These are phyloP conservation scores for Phialophora macrospora DNA, from an alignment of 2,329 filamentous ascomycete species.

Conservation along the genomic window DNA sequence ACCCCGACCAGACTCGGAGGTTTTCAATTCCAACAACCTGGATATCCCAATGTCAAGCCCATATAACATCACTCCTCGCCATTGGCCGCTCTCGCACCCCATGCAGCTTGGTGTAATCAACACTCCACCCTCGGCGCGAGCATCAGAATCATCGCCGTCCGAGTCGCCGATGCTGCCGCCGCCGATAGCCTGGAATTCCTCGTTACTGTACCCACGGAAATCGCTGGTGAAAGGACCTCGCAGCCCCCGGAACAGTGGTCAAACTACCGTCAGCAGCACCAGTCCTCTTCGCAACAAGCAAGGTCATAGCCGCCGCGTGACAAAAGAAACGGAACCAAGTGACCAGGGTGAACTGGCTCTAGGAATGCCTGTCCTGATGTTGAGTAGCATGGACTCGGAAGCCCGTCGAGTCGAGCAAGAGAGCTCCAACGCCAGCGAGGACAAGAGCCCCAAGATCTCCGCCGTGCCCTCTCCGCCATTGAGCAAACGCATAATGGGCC, in stretches of 20 bases:
- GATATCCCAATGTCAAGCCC: background rate
- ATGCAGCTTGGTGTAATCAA: slow-evolving; percentile 1
- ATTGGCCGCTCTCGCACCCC: slow-evolving; percentile 23
- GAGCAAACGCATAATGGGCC: slow-evolving; percentile 26
- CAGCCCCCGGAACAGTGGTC: slow-evolving; percentile 35
- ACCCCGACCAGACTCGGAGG: slow-evolving; percentile 29
- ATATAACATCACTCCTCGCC: slow-evolving; percentile 14
- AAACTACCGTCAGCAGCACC: slow-evolving; percentile 31
- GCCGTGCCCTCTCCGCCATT: slow-evolving; percentile 16
- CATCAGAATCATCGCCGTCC: slow-evolving; percentile 13
- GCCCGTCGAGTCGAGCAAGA: no score
- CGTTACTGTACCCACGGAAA: slow-evolving; percentile 25
- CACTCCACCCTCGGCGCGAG: slow-evolving; percentile 22
- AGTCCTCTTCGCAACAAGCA: slow-evolving; percentile 34
- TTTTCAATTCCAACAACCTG: slow-evolving; percentile 18
- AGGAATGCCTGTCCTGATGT: slow-evolving; percentile 43
- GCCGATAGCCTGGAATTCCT: slow-evolving; percentile 28
- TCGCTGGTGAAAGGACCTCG: slow-evolving; percentile 34
- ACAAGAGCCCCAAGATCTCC: slow-evolving; percentile 7
- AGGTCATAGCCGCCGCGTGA: slow-evolving; percentile 14
- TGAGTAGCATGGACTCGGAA: slow-evolving; percentile 40
- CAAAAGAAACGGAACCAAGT: slow-evolving; percentile 23
- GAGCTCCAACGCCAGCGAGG: background rate
- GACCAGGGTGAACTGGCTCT: slow-evolving; percentile 41
- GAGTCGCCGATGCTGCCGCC: slow-evolving; percentile 28